Conservation (phyloP, 768 basidiomycete species). For the Russula olivacea region DNA sequence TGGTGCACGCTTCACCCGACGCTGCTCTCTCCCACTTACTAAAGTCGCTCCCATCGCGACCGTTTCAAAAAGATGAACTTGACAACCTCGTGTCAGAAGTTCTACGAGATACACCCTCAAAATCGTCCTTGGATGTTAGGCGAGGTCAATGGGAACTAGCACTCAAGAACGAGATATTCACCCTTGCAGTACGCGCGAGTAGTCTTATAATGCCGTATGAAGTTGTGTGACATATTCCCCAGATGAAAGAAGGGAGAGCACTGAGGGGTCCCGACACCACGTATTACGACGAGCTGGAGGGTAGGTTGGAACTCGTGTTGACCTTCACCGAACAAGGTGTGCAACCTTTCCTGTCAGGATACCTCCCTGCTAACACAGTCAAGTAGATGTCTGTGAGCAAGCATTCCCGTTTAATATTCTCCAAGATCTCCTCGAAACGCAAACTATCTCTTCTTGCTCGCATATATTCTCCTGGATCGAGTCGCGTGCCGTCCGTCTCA, state of each 20-base stretch:
- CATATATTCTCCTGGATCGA: conserved; percentile 89
- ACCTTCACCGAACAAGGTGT: conserved; percentile 72
- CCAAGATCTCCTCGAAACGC: conserved; percentile 78
- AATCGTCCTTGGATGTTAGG: conserved; percentile 47
- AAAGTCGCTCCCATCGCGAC: conserved; percentile 15
- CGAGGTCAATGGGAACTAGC: conserved; percentile 73
- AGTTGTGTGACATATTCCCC: not conserved
- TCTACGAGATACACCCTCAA: conserved; percentile 18
- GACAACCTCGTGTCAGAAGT: conserved; percentile 17
- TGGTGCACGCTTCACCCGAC: conserved; percentile 21
- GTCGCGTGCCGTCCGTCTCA: conserved; percentile 59
- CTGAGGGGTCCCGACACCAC: conserved; percentile 44
- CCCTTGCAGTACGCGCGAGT: conserved; percentile 49
- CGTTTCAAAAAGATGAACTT: conserved; percentile 17
- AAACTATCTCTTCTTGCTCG: conserved; percentile 80
- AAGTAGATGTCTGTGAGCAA: conserved; percentile 68
- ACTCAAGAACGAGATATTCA: conserved; percentile 64
- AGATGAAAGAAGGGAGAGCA: conserved; percentile 67
- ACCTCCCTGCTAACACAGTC: conserved; percentile 12
- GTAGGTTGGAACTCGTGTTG: conserved; percentile 65
- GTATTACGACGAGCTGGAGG: conserved; percentile 58
- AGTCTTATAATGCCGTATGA: not conserved
- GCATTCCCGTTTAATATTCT: conserved; percentile 67
- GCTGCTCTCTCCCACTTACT: conserved; percentile 20
- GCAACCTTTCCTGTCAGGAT: conserved; percentile 26